These are phyloP conservation scores for Psilocybe azurescens DNA, from an alignment of 768 basidiomycete genomes.

Conservation along the genomic window DNA sequence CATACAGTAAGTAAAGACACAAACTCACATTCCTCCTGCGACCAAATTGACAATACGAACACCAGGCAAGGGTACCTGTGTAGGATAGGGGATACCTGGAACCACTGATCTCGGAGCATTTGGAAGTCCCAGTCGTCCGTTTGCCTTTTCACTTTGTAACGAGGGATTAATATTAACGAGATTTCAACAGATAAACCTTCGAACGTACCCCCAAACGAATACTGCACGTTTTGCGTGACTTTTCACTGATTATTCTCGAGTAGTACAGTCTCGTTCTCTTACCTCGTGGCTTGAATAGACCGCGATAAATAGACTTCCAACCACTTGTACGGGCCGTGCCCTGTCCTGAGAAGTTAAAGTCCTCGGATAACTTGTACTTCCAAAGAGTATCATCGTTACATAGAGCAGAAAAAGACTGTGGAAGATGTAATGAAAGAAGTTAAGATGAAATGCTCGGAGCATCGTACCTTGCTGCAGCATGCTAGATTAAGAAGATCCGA, in stretches of 20 bases:
- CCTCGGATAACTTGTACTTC: slow-evolving; percentile 68
- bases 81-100: slow-evolving; percentile 62
- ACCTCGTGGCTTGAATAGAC: slow-evolving; percentile 76
- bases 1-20: slow-evolving; percentile 1
- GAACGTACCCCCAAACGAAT: slow-evolving; percentile 56
- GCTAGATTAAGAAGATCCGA: slow-evolving; percentile 63
- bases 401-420: slow-evolving; percentile 59
- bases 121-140: slow-evolving; percentile 68
- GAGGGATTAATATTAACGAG: background rate
- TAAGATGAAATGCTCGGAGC: background rate
- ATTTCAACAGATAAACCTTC: slow-evolving; percentile 6
- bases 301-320: slow-evolving; percentile 81
- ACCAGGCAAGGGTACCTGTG: slow-evolving; percentile 62
- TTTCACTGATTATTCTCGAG: background rate
- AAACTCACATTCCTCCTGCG: slow-evolving; percentile 81
- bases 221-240: slow-evolving; percentile 32
- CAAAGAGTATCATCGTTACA: slow-evolving; percentile 80
- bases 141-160: slow-evolving; percentile 54
- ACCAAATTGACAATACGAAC: slow-evolving; percentile 72
- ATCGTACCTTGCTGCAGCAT: slow-evolving; percentile 58
- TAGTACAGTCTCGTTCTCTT: slow-evolving; percentile 20
- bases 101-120: slow-evolving; percentile 37
- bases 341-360: slow-evolving; percentile 80
- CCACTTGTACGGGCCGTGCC: slow-evolving; percentile 77
- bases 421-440: slow-evolving; percentile 6